A percentile compares a stretch with the other conserved stretches of the same genome.
Conservation (phyloP, 2,329 filamentous ascomycete species). For the Nothophoma quercina region DNA sequence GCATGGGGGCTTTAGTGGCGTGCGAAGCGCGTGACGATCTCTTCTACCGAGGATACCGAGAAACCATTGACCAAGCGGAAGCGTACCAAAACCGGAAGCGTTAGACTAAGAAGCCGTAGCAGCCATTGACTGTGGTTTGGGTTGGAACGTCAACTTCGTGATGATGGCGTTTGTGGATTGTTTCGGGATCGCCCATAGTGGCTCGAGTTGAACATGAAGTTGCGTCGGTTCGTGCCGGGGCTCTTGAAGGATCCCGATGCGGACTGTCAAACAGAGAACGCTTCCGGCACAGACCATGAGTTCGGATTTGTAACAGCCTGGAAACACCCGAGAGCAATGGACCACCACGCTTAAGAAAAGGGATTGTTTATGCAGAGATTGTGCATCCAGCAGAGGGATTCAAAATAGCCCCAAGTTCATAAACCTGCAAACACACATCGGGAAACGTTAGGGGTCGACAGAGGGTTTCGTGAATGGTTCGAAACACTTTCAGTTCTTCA, state of each 20-base stretch:
- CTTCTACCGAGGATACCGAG: neutral
- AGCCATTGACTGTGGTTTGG: neutral
- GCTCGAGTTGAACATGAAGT: neutral
- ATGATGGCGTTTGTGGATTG: neutral
- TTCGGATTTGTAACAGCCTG: constrained; percentile 3
- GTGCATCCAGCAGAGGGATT: neutral
- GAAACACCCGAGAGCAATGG: neutral
- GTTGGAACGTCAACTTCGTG: neutral
- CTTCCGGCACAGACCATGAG: constrained; percentile 14
- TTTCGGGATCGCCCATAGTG: constrained; percentile 2
- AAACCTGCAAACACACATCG: neutral
- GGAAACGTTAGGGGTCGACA: neutral
- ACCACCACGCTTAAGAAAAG: neutral
- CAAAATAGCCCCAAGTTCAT: neutral
- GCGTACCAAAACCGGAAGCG: neutral
- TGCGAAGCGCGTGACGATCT: constrained; percentile 4
- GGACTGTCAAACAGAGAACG: constrained; percentile 2
- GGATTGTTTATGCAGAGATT: neutral
- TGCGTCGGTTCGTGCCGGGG: constrained; percentile 4
- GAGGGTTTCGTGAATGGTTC: neutral
- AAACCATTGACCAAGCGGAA: neutral
- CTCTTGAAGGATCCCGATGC: neutral
- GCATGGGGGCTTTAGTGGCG: constrained; percentile 3
- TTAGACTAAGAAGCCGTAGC: neutral
- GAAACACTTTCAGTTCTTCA: neutral